Evolutionary conservation across 1,284 basidiomycete genomes (phyloP), one percentile per base, ranked within the genome.

Genomic region (Ceratobasidium sp.): DNA sequence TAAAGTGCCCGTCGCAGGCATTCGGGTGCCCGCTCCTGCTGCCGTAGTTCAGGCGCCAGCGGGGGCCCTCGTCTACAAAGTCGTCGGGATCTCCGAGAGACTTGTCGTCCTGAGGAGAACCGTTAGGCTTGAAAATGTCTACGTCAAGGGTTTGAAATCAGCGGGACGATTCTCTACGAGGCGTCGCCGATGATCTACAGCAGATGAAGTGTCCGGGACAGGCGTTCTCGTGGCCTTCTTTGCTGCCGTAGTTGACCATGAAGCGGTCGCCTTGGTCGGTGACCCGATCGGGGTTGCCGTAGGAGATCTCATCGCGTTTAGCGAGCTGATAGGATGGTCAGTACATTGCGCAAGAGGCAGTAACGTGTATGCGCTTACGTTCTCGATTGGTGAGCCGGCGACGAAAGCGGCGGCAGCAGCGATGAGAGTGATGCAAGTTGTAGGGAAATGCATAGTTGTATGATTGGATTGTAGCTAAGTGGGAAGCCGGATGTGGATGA

Each of bases 11-110:
- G n/a, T n/a, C n/a, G n/a, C n/a, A n/a, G n/a, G 66, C 66, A 20
- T 68, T 68, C 66, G 66, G 66, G 44, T 68, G 66, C 18, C 66
- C 66, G 18, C 48, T 30, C 6, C 46, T 68, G 44, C 66, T 68
- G 12, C 66, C 66, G 52, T 68, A 68, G 66, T 68, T 68, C 46
- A 68, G 66, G 66, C 66, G 66, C 66, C 52, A 30, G 18, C n/a
- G n/a, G n/a, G n/a, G n/a, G n/a, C n/a, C n/a, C n/a, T n/a, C n/a
- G n/a, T n/a, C n/a, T n/a, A n/a, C n/a, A n/a, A n/a, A n/a, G n/a
- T n/a, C n/a, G n/a, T n/a, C n/a, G n/a, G n/a, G n/a, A n/a, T n/a
- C n/a, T n/a, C n/a, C n/a, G n/a, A n/a, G n/a, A n/a, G n/a, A n/a
- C n/a, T n/a, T n/a, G n/a, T n/a, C n/a, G n/a, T n/a, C n/a, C n/a